Evolutionary conservation across 2,329 filamentous ascomycete genomes (phyloP).

Genomic region (Diaporthe citrichinensis): DNA sequence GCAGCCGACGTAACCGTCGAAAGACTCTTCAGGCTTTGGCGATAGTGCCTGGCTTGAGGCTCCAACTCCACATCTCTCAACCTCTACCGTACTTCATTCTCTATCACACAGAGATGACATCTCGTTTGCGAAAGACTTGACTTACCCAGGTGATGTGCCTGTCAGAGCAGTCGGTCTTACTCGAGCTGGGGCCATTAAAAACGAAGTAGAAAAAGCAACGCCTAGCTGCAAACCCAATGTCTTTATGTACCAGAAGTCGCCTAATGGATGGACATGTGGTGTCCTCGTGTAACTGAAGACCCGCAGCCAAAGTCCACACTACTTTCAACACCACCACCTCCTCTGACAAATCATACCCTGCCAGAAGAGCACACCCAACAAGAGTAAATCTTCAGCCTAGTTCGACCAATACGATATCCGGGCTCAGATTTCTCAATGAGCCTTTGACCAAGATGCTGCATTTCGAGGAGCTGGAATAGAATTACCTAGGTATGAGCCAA

Average conservation of each 20-base stretch:
- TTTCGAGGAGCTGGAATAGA: background rate
- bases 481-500: background rate
- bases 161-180: background rate
- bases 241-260: background rate
- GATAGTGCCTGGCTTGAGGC: no score
- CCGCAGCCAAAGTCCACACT: background rate
- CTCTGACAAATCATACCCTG: background rate
- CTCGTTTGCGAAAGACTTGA: background rate
- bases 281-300: background rate
- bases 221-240: background rate
- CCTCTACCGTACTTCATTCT: background rate
- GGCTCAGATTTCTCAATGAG: background rate
- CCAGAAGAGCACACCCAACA: no score
- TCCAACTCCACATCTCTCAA: background rate
- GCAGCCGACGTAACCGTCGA: no score
- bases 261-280: background rate
- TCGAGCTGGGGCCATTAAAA: background rate
- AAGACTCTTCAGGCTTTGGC: no score
- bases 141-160: no score
- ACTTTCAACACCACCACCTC: no score
- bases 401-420: background rate
- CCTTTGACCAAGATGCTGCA: no score
- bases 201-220: background rate
- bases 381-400: no score
- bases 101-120: background rate